These are phyloP conservation scores for Candida peoriensis DNA, from an alignment of 805 yeast species.

Conservation along the genomic window DNA sequence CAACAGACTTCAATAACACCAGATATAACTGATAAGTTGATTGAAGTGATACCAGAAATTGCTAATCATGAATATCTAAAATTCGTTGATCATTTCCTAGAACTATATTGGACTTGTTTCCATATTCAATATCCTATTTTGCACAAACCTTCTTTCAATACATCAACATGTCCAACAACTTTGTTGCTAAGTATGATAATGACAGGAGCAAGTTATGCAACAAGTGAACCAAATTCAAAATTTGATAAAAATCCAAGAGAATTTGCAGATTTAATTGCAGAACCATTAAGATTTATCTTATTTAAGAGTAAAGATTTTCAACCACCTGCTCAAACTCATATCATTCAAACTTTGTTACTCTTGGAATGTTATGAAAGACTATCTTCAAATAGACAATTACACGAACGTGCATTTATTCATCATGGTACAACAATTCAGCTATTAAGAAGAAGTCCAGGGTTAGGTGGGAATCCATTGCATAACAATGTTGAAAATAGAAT, in stretches of 20 bases:
- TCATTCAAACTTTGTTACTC: slow-evolving; percentile 66
- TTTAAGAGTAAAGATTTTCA: slow-evolving; percentile 68
- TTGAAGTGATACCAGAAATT: slow-evolving; percentile 18
- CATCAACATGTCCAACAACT: slow-evolving; percentile 45
- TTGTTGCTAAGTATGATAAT: slow-evolving; percentile 48
- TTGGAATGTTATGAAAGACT: slow-evolving; percentile 80
- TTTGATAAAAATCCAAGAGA: slow-evolving; percentile 18
- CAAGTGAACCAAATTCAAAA: slow-evolving; percentile 13
- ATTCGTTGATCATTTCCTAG: slow-evolving; percentile 21
- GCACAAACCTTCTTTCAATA: slow-evolving; percentile 48
- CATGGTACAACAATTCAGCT: slow-evolving; percentile 84
- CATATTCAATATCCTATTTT: slow-evolving; percentile 43
- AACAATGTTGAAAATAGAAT: slow-evolving; percentile 25
- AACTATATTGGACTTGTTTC: slow-evolving; percentile 24
- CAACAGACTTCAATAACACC: slow-evolving; percentile 23
- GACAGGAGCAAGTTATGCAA: slow-evolving; percentile 24
- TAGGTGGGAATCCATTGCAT: slow-evolving; percentile 62
- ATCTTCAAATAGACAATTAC: slow-evolving; percentile 60
- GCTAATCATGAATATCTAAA: slow-evolving; percentile 18
- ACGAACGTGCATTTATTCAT: slow-evolving; percentile 80
- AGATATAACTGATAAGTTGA: slow-evolving; percentile 15
- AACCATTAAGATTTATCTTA: slow-evolving; percentile 59
- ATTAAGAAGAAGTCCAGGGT: slow-evolving; percentile 65
- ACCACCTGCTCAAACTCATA: slow-evolving; percentile 74
- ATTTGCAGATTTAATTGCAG: slow-evolving; percentile 32